Conservation (phyloP, 2,329 filamentous ascomycete genomes). For the Nemania sp. region DNA sequence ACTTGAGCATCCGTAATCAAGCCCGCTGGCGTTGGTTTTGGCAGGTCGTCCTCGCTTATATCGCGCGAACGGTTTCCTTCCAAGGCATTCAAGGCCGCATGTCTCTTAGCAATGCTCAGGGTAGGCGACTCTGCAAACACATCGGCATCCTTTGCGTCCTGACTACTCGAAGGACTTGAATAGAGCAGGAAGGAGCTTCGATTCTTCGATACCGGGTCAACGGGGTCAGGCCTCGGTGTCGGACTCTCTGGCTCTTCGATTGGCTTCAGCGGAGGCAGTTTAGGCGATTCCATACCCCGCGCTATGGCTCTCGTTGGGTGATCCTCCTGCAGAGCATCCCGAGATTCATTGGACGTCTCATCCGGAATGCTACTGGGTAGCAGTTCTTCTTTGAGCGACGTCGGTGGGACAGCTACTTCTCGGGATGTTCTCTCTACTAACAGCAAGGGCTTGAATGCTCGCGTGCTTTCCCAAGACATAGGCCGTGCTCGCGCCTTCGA, state of each 20-base stretch:
- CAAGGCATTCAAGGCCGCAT: slow-evolving; percentile 6
- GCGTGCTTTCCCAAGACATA: slow-evolving; percentile 65
- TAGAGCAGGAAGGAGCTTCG: slow-evolving; percentile 49
- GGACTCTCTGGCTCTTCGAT: slow-evolving; percentile 28
- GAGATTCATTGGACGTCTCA: slow-evolving; percentile 5
- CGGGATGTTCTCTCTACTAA: slow-evolving; percentile 69
- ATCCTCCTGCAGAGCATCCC: neutral
- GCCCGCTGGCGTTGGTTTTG: neutral
- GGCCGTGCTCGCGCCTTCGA: slow-evolving; percentile 52
- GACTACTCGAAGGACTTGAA: slow-evolving; percentile 44
- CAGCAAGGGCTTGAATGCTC: slow-evolving; percentile 80
- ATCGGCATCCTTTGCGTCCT: slow-evolving; percentile 29
- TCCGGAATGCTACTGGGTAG: slow-evolving; percentile 46
- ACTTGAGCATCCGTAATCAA: slow-evolving; percentile 13
- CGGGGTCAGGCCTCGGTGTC: slow-evolving; percentile 41
- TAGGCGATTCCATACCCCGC: slow-evolving; percentile 14
- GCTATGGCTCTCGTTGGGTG: neutral
- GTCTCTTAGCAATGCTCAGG: slow-evolving; percentile 17
- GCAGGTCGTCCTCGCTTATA: neutral
- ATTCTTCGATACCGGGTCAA: slow-evolving; percentile 49
- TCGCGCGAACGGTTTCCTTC: slow-evolving; percentile 12
- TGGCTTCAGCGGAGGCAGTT: slow-evolving; percentile 19
- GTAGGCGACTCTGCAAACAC: slow-evolving; percentile 24
- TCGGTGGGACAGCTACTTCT: slow-evolving; percentile 40
- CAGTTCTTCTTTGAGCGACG: slow-evolving; percentile 47